Evolutionary conservation across 2,329 filamentous ascomycete genomes (phyloP).

Genomic region (Neofusicoccum ribis): DNA sequence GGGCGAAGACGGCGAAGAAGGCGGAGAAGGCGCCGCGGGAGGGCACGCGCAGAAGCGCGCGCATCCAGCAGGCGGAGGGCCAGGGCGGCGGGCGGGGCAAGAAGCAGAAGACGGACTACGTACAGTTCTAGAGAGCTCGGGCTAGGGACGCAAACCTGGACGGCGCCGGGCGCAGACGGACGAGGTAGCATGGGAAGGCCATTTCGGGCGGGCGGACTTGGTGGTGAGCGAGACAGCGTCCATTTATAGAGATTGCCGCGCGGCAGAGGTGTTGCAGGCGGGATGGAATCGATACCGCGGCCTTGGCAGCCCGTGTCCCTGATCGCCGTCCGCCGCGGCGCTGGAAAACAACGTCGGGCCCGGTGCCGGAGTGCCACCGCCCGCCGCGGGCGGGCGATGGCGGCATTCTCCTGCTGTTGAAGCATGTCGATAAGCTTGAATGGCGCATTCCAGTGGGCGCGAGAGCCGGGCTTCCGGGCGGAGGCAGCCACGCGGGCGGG

Average conservation of each 20-base stretch:
- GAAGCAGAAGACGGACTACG: constrained; percentile 5
- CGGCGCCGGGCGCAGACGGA: too few relatives aligned
- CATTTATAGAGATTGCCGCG: background rate
- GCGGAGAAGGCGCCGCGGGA: constrained; percentile 13
- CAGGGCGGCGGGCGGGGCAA: background rate
- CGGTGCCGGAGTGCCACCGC: background rate
- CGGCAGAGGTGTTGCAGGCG: background rate
- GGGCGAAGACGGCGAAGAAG: background rate
- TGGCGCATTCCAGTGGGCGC: background rate
- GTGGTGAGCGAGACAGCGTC: background rate
- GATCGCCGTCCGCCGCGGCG: background rate
- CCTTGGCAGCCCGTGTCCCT: background rate
- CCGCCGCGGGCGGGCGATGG: too few relatives aligned
- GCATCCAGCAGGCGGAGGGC: constrained; percentile 16
- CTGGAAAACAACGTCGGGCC: background rate
- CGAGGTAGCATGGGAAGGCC: too few relatives aligned
- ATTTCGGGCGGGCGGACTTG: too few relatives aligned
- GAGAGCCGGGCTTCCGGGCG: background rate
- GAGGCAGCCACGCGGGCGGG: background rate
- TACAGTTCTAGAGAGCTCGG: background rate
- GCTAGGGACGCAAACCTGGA: too few relatives aligned
- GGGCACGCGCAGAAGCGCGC: constrained; percentile 26
- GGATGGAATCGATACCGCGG: too few relatives aligned
- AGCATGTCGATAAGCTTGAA: constrained; percentile 2
- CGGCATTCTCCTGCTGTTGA: background rate